A percentile compares a stretch with the other conserved stretches of the same genome.
Conservation (phyloP, 2,329 filamentous ascomycete genomes). For the Ceratocystiopsis minuta region DNA sequence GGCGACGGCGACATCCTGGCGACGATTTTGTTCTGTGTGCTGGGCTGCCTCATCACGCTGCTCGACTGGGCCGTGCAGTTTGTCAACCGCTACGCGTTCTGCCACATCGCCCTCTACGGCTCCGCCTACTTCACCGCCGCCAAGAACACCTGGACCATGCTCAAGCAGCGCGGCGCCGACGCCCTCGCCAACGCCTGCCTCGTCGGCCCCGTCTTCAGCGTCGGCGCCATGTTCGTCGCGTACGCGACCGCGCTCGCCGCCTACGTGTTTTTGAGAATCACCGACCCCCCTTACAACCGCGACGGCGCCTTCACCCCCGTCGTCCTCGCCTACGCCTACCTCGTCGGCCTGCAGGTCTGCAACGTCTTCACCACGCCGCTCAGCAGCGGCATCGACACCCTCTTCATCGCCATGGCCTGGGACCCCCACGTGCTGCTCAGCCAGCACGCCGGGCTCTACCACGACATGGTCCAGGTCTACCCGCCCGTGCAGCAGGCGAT, state of each 20-base stretch:
- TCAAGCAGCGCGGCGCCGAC: constrained; percentile 81
- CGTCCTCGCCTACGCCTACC: constrained; percentile 67
- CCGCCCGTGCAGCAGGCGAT: constrained; percentile 68
- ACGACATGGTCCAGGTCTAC: constrained; percentile 63
- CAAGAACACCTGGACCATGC: constrained; percentile 81
- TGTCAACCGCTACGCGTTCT: constrained; percentile 83
- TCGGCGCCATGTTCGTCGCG: constrained; percentile 67
- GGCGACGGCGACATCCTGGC: constrained; percentile 50
- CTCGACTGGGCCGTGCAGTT: constrained; percentile 78
- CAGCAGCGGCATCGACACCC: constrained; percentile 74
- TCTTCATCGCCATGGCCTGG: constrained; percentile 65
- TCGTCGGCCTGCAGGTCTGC: constrained; percentile 79
- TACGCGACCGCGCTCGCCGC: constrained; percentile 67
- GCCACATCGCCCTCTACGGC: constrained; percentile 82
- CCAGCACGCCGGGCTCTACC: constrained; percentile 68
- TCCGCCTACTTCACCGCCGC: constrained; percentile 73
- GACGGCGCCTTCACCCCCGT: constrained; percentile 53
- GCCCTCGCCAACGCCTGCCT: constrained; percentile 80
- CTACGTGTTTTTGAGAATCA: constrained; percentile 76
- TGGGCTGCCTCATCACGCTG: constrained; percentile 59
- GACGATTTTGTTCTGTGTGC: constrained; percentile 49
- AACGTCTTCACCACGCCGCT: constrained; percentile 77
- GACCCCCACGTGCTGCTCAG: constrained; percentile 57
- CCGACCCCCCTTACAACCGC: constrained; percentile 59
- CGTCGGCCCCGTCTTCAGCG: constrained; percentile 53